Conservation (phyloP, 2,329 filamentous ascomycete genomes). For the Fusarium lyarnte region DNA sequence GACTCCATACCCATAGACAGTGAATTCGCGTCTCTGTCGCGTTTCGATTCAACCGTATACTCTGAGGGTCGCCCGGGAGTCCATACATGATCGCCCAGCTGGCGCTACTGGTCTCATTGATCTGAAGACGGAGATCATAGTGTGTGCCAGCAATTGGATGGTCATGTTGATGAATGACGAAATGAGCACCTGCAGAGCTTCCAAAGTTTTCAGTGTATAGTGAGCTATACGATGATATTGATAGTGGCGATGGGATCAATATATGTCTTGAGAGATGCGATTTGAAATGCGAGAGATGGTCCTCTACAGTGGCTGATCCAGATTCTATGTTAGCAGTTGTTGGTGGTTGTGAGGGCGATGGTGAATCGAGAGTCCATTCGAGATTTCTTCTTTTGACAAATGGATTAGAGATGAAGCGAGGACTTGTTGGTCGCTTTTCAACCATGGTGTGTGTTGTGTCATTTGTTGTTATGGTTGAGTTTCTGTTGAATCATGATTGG, state of each 20-base stretch:
- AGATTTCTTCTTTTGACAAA: slow-evolving; percentile 60
- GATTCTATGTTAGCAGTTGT: slow-evolving; percentile 54
- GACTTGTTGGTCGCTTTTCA: slow-evolving; percentile 46
- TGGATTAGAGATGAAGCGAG: slow-evolving; percentile 54
- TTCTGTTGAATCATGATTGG: neutral
- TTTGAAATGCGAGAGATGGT: slow-evolving; percentile 55
- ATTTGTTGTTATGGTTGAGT: slow-evolving; percentile 9
- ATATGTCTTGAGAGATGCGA: slow-evolving; percentile 44
- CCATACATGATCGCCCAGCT: slow-evolving; percentile 74
- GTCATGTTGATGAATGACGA: slow-evolving; percentile 78
- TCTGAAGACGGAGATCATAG: slow-evolving; percentile 76
- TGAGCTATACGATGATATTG: slow-evolving; percentile 47
- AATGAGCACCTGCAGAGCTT: slow-evolving; percentile 58
- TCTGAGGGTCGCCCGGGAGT: slow-evolving; percentile 67
- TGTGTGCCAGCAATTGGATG: slow-evolving; percentile 74
- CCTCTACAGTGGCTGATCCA: slow-evolving; percentile 47
- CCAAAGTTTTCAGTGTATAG: slow-evolving; percentile 51
- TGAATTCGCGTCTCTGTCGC: slow-evolving; percentile 71
- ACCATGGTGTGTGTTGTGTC: slow-evolving; percentile 13
- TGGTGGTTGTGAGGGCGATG: neutral
- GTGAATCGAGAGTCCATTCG: slow-evolving; percentile 52
- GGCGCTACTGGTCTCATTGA: slow-evolving; percentile 72
- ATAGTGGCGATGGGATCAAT: slow-evolving; percentile 45
- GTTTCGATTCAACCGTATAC: slow-evolving; percentile 62
- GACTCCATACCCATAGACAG: slow-evolving; percentile 62